Evolutionary conservation across 2,329 filamentous ascomycete genomes (phyloP), one percentile per base, ranked within the genome.

Genomic region (Fusarium sp.): DNA sequence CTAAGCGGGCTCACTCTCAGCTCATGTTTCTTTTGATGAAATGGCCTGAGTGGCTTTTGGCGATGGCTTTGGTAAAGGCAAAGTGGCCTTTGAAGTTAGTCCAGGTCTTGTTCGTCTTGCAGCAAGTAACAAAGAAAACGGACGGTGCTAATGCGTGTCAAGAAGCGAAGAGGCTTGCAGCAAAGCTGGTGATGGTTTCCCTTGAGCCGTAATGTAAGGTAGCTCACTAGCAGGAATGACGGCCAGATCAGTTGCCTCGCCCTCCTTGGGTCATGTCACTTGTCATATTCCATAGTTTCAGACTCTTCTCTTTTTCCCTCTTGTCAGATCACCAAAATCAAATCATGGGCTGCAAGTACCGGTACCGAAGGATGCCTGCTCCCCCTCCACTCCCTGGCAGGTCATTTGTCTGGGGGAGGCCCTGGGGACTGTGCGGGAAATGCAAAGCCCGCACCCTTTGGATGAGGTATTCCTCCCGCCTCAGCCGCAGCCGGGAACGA

Each of bases 371-470:
- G 59, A 60, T 68, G 60, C 42, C 38, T 47, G 60, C 16, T 8
- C 36, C 42, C 25, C 22, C 47, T 29, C 42, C 61, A 50, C 35
- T 68, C 56, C 71, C 71, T 59, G 60, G 61, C 40, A 47, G 50
- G 45, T 57, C 38, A 61, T 47, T 45, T 63, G 71, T 71, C 70
- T 61, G 71, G 72, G 71, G 71, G 71, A 72, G 47, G 47, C 42
- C 27, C 71, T 74, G 50, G 71, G 61, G 71, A 72, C 71, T 68
- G 71, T 74, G 64, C 45, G 14, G 14, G 18, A 25, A 31, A 52
- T 38, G 63, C 14, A 18, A 38, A 61, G n/a, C 14, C 42, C 33
- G 57, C 68, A 73, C 71, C 56, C 65, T 52, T 31, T n/a, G 8
- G 7, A 25, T 13, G 47, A 42, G 66, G 42, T 74, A 71, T 29